Conservation (phyloP, 129 eudicot genomes). For the Oenanthe sinensis region DNA sequence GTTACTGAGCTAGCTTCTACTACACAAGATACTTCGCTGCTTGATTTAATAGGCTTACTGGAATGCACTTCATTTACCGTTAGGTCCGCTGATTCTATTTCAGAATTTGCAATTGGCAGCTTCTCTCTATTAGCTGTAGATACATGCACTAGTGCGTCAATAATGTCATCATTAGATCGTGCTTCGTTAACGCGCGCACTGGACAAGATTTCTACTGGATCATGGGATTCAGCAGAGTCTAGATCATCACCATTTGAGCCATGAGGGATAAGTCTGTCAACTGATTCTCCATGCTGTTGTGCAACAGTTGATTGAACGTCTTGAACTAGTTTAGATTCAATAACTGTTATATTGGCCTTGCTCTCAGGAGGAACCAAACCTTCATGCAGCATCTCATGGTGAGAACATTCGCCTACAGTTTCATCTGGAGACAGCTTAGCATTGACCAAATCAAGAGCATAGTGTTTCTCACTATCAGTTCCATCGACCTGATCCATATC, state of each 20-base stretch:
- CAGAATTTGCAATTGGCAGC: slow-evolving; percentile 2
- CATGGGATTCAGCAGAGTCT: neutral
- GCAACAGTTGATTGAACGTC: neutral
- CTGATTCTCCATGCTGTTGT: neutral
- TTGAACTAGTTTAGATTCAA: slow-evolving; percentile 5
- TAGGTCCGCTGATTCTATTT: slow-evolving; percentile 5
- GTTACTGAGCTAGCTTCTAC: neutral
- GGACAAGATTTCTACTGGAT: slow-evolving; percentile 5
- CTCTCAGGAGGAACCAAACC: neutral
- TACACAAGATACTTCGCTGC: slow-evolving; percentile 8
- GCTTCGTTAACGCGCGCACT: slow-evolving; percentile 9
- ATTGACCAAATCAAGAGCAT: slow-evolving; percentile 6
- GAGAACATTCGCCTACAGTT: slow-evolving; percentile 6
- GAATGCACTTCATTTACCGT: slow-evolving; percentile 8
- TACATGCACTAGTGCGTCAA: neutral
- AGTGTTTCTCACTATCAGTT: slow-evolving; percentile 4
- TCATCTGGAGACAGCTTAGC: slow-evolving; percentile 11
- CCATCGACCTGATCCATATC: slow-evolving; percentile 17
- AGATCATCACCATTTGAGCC: slow-evolving; percentile 5
- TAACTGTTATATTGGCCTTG: neutral
- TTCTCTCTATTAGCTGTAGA: neutral
- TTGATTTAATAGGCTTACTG: slow-evolving; percentile 13
- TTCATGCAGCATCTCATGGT: slow-evolving; percentile 2
- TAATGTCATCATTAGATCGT: slow-evolving; percentile 1
- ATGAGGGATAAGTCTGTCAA: neutral